These are phyloP conservation scores for Claviceps paspali DNA, from an alignment of 2,329 filamentous ascomycete species.

Conservation along the genomic window DNA sequence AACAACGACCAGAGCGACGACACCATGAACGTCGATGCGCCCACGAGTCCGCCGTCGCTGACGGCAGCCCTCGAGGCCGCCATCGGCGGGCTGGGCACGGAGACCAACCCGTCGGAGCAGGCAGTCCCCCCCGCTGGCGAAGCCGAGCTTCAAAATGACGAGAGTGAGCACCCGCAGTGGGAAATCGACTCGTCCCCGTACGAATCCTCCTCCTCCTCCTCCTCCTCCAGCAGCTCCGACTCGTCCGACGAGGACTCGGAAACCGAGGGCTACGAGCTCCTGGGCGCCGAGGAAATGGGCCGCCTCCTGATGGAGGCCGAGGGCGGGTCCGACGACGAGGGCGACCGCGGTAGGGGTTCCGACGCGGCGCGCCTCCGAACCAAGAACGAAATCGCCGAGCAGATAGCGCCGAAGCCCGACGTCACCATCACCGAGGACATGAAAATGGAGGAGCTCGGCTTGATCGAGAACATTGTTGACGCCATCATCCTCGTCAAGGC, in stretches of 20 bases:
- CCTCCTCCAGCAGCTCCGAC: conserved; percentile 37
- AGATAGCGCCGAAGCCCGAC: conserved; percentile 56
- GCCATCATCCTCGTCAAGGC: conserved; percentile 67
- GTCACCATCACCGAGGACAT: conserved; percentile 64
- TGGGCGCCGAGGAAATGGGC: conserved; percentile 71
- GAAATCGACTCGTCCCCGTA: conserved; percentile 67
- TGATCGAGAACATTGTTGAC: conserved; percentile 62
- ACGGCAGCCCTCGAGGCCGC: conserved; percentile 29
- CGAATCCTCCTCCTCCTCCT: conserved; percentile 39
- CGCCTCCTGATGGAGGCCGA: conserved; percentile 75
- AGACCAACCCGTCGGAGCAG: conserved; percentile 6
- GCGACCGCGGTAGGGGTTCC: conserved; percentile 29
- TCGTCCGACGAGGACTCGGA: conserved; percentile 40
- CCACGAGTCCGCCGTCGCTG: conserved; percentile 21
- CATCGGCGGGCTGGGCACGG: conserved; percentile 20
- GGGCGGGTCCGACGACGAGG: conserved; percentile 64
- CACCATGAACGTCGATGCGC: conserved; percentile 22
- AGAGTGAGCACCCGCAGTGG: conserved; percentile 56
- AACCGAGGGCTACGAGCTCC: conserved; percentile 51
- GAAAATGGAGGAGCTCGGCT: conserved; percentile 60
- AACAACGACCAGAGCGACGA: conserved; percentile 9
- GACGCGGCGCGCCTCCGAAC: conserved; percentile 46
- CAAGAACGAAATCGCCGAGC: conserved; percentile 61
- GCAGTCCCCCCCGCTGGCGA: conserved; percentile 3
- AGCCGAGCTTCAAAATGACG: conserved; percentile 16